Percentiles rank a stretch among this genome's conserved stretches.
These are phyloP conservation scores for Kingdonia uniflora DNA, from an alignment of 164 flowering plant genomes.

Conservation along the genomic window DNA sequence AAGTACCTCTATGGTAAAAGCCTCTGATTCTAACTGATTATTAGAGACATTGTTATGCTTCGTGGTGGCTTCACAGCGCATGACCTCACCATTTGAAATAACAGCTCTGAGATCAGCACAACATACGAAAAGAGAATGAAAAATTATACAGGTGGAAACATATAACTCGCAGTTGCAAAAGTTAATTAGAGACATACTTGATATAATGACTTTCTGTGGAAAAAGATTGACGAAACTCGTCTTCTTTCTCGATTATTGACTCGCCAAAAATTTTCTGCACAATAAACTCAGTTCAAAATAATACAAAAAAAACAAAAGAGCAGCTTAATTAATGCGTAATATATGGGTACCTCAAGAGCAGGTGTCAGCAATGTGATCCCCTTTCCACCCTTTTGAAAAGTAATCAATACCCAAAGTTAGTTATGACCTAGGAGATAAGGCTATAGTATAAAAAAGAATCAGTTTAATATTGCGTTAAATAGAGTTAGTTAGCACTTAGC, in stretches of 20 bases:
- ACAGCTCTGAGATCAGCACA: constrained; percentile 27
- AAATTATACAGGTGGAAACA: background rate
- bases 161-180: background rate
- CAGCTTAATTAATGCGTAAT: background rate
- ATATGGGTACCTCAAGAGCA: constrained; percentile 54
- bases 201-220: constrained; percentile 42
- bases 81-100: constrained; percentile 39
- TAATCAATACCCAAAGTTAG: too few relatives aligned
- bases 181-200: constrained; percentile 27
- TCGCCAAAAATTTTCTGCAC: constrained; percentile 74
- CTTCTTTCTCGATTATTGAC: constrained; percentile 59
- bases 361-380: constrained; percentile 75
- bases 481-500: too few relatives aligned
- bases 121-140: background rate
- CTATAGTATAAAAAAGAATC: too few relatives aligned
- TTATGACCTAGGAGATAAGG: too few relatives aligned
- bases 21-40: constrained; percentile 20
- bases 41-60: constrained; percentile 16
- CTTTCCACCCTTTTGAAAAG: constrained; percentile 55
- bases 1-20: constrained; percentile 36
- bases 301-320: constrained; percentile 4
- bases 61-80: constrained; percentile 25
- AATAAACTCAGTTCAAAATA: background rate
- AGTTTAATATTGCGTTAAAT: too few relatives aligned
- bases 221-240: constrained; percentile 74